Evolutionary conservation across 2,329 filamentous ascomycete genomes (phyloP).

Genomic region (Myriosclerotinia duriaeana): DNA sequence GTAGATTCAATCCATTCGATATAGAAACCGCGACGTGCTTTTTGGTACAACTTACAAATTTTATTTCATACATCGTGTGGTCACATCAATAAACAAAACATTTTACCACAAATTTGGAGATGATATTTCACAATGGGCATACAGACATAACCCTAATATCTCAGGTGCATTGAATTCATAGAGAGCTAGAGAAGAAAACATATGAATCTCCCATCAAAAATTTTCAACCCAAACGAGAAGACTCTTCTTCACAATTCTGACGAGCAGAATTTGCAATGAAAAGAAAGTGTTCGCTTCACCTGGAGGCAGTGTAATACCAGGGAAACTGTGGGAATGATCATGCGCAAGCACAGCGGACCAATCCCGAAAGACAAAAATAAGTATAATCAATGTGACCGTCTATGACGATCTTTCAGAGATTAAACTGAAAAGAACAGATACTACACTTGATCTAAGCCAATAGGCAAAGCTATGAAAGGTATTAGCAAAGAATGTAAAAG

Average conservation of each 20-base stretch:
- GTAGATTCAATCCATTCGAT: too few species aligned
- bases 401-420: constrained; percentile 83
- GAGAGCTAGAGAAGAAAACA: too few species aligned
- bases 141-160: too few species aligned
- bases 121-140: too few species aligned
- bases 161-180: background rate
- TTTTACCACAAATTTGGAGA: background rate
- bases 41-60: too few species aligned
- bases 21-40: too few species aligned
- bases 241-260: constrained; percentile 58
- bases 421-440: constrained; percentile 95
- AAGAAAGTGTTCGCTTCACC: constrained; percentile 61
- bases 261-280: constrained; percentile 59
- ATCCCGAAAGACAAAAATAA: constrained; percentile 65
- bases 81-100: background rate
- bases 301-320: constrained; percentile 72
- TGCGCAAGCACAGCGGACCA: constrained; percentile 72
- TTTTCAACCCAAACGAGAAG: background rate
- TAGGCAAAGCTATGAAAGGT: background rate
- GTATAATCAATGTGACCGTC: constrained; percentile 75
- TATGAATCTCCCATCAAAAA: background rate
- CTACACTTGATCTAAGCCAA: constrained; percentile 79
- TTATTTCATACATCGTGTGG: too few species aligned
- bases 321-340: constrained; percentile 66
- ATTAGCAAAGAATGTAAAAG: constrained; percentile 45